Evolutionary conservation across 331 rosid species (phyloP).

Genomic region (Dryas integrifolia): DNA sequence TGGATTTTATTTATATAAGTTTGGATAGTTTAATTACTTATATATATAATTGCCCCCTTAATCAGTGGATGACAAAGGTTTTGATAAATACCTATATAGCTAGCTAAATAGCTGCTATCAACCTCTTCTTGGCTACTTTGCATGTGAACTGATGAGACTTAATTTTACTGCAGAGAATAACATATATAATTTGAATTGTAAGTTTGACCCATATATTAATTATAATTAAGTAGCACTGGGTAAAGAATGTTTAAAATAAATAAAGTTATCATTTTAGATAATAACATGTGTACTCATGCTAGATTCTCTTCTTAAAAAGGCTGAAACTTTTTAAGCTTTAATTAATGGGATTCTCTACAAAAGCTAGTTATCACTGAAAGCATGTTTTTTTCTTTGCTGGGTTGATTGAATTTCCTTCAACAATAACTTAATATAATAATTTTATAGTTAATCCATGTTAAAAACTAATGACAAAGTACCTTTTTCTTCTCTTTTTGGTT

Average conservation of each 20-base stretch:
- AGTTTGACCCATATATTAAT: constrained; percentile 16
- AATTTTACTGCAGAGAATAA: background rate
- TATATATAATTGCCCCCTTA: background rate
- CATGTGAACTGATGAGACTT: background rate
- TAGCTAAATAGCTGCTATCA: constrained; percentile 16
- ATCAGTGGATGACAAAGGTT: constrained; percentile 7
- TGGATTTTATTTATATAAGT: background rate
- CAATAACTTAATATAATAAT: no score
- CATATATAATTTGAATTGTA: constrained; percentile 9
- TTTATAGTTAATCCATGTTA: no score
- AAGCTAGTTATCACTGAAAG: constrained; percentile 6
- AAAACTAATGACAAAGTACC: no score
- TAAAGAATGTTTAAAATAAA: constrained; percentile 18
- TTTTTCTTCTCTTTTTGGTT: no score
- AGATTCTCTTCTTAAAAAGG: constrained; percentile 25
- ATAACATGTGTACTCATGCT: constrained; percentile 25
- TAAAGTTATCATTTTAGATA: constrained; percentile 20
- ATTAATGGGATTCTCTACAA: constrained; percentile 12
- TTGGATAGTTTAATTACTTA: background rate
- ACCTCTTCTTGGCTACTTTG: background rate
- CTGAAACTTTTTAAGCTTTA: constrained; percentile 7
- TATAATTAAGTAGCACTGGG: background rate
- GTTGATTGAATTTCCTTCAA: no score
- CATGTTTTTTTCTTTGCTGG: background rate
- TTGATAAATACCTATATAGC: constrained; percentile 11